A percentile compares a stretch with the other conserved stretches of the same genome.
These are phyloP conservation scores for Tetrahymena borealis DNA, from an alignment of 73 alveolate genomes.

Conservation along the genomic window DNA sequence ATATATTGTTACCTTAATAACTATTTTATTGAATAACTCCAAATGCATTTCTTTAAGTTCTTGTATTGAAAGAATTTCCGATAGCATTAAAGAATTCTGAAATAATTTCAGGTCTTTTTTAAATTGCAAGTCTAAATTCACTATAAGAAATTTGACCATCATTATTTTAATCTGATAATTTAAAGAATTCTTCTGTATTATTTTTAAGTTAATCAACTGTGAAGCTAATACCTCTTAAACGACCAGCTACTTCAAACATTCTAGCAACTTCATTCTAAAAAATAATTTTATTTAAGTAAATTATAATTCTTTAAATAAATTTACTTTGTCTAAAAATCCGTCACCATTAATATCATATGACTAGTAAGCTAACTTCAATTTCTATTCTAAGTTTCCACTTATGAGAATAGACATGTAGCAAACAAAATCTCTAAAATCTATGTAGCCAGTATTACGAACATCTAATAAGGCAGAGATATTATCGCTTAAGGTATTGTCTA, in stretches of 20 bases:
- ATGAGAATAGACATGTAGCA: neutral
- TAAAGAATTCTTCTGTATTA: neutral
- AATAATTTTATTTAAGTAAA: neutral
- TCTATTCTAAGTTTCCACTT: neutral
- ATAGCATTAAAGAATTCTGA: neutral
- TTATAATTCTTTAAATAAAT: neutral
- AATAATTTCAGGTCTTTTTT: neutral
- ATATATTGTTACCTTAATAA: neutral
- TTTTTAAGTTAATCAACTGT: neutral
- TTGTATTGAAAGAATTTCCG: neutral
- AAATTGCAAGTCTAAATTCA: neutral
- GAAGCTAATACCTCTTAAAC: neutral
- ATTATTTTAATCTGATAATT: neutral
- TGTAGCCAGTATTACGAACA: neutral
- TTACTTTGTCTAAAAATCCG: neutral
- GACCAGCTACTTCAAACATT: constrained; percentile 1
- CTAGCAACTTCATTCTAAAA: neutral
- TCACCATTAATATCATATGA: neutral
- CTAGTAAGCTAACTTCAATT: neutral
- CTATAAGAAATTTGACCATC: neutral
- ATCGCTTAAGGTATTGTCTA: neutral
- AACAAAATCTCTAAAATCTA: neutral
- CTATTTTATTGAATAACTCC: neutral
- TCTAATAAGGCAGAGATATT: neutral
- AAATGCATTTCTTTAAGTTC: neutral